Conservation (phyloP, 352 stramenopile species). For the Salisapilia sapeloensis region DNA sequence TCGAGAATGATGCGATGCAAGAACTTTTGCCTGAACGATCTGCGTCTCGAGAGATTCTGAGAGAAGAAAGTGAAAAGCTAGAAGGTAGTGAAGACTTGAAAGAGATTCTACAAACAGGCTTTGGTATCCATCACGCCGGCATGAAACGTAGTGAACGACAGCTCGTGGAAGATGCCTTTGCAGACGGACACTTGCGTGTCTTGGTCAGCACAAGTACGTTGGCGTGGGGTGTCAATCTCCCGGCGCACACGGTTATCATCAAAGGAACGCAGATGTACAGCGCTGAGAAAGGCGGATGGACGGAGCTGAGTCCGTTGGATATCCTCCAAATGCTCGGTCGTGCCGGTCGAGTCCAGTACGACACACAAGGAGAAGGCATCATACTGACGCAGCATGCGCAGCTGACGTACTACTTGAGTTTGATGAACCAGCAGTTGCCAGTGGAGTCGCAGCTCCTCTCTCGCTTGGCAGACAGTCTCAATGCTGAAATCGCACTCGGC, state of each 20-base stretch:
- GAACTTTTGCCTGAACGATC: slow-evolving; percentile 83
- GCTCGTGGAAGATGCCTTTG: slow-evolving; percentile 98
- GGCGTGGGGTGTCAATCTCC: slow-evolving; percentile 99
- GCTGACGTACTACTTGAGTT: slow-evolving; percentile 98
- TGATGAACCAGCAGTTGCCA: slow-evolving; percentile 99
- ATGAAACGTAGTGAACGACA: slow-evolving; percentile 95
- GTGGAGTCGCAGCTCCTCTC: slow-evolving; percentile 98
- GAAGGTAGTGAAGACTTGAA: slow-evolving; percentile 95
- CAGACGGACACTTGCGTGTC: slow-evolving; percentile 92
- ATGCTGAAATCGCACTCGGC: slow-evolving; percentile 97
- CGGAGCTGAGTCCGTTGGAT: slow-evolving; percentile 96
- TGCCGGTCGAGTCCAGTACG: slow-evolving; percentile 96
- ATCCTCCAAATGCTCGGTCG: slow-evolving; percentile 99
- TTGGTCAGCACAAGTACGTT: slow-evolving; percentile 97
- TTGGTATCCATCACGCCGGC: slow-evolving; percentile 98
- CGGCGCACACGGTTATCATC: slow-evolving; percentile 99
- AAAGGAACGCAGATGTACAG: slow-evolving; percentile 99
- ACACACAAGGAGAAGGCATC: slow-evolving; percentile 96
- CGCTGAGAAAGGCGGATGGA: slow-evolving; percentile 94
- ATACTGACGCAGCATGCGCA: slow-evolving; percentile 98
- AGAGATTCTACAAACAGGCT: slow-evolving; percentile 96
- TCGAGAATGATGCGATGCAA: slow-evolving; percentile 90
- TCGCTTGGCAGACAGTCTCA: slow-evolving; percentile 94
- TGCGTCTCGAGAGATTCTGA: slow-evolving; percentile 83
- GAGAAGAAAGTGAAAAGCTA: slow-evolving; percentile 84